Base-by-base conservation (phyloP, 2,329 filamentous ascomycete genomes). In the Aspergillus arachidicola region DNA sequence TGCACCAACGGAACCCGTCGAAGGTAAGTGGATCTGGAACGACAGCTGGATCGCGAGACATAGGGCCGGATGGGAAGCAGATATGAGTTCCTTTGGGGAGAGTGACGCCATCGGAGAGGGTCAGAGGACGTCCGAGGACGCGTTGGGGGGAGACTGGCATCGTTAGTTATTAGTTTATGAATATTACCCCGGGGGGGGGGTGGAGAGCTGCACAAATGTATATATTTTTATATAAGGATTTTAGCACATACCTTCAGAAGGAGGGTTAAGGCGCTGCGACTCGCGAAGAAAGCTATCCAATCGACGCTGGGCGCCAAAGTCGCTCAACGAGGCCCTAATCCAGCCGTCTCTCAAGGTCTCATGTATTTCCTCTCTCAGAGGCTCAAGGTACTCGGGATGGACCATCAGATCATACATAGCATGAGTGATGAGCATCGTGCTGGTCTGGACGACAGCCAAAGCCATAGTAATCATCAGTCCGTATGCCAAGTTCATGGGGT, bases 371-470 rank as follows among this genome's bases (percentile, higher is more conserved):
- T 83, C 76, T 1, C 86, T 81, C 0, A 88, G 70, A 11, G 82
- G 79, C 3, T 80, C 74, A 34, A 84, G 68, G 67, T 84, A 79
- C 34, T 86, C 81, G 0, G 85, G 85, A 36, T 78, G 73, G 1
- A 80, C 74, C 0, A 82, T 80, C 2, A 89, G 70, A 66, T 85
- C 82, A 67, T 83, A 86, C 23, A 88, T 77, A 59, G 80, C 59
- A 79, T 86, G 73, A 6, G 69, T 73, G 61, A 75, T 63, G 1
- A 71, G 65, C 62, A 73, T 72, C 1, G 73, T 68, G 32, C 70
- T 73, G 6, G 73, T 75, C 45, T 75, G 72, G 6, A 72, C 65
- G 32, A 73, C 67, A 2, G 71, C 71, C 53, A 75, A 46, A 53
- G 69, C 71, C 43, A 72, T 71, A 16, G 74, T 57, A 10, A 71